phyloP scores from a whole-genome alignment of 768 basidiomycete genomes.

The Bullera alba region DNA sequence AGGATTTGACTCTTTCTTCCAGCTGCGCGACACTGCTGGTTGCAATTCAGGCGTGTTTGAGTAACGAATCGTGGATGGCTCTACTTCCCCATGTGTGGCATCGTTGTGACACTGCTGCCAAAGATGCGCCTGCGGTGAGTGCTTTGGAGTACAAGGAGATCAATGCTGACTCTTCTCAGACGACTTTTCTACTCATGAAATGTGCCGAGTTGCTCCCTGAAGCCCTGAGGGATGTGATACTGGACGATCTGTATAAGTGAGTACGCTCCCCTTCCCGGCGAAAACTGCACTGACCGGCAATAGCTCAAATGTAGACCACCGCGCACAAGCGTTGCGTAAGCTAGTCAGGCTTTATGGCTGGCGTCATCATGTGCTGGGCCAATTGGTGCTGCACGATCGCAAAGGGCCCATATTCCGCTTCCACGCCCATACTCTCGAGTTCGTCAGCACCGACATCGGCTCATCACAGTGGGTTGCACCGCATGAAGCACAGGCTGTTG shows the following conservation, averaged over 20 bases:
- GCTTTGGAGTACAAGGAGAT: too few species aligned
- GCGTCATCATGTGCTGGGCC: constrained; percentile 26
- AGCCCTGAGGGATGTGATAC: constrained; percentile 11
- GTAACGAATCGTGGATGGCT: constrained; percentile 22
- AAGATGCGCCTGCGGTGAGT: constrained; percentile 1
- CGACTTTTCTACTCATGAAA: constrained; percentile 27
- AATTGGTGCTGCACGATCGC: constrained; percentile 14
- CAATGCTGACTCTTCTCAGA: too few species aligned
- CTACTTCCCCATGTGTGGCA: constrained; percentile 21
- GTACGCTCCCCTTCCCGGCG: too few species aligned
- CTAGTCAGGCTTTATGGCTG: constrained; percentile 20
- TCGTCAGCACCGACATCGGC: constrained; percentile 34
- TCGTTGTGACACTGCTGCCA: not conserved
- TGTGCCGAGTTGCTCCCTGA: constrained; percentile 21
- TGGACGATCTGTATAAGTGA: constrained; percentile 8
- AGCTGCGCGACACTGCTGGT: constrained; percentile 11
- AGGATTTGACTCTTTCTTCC: too few species aligned
- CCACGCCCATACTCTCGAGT: constrained; percentile 18
- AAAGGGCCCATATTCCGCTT: constrained; percentile 34
- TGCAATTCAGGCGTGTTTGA: constrained; percentile 17
- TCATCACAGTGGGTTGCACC: constrained; percentile 25
- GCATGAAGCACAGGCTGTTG: constrained; percentile 29
- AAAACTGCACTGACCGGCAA: too few species aligned
- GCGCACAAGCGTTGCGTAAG: constrained; percentile 12
- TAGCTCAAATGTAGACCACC: constrained; percentile 6